Evolutionary conservation across 1,284 basidiomycete genomes (phyloP).

Genomic region (Anthracocystis walkeri): DNA sequence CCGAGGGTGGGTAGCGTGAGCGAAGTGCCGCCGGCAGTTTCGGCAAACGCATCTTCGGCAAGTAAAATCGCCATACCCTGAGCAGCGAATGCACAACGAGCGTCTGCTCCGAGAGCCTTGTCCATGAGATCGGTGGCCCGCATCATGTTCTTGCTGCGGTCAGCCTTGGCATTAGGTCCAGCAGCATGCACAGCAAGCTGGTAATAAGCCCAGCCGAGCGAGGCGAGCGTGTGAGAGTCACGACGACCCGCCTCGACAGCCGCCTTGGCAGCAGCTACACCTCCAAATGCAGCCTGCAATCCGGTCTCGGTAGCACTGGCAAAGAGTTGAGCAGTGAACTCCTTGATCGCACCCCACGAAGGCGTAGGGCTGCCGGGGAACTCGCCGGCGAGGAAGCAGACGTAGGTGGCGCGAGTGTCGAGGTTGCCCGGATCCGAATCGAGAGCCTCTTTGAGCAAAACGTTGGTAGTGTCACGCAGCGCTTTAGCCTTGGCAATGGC

Average conservation of each 20-base stretch:
- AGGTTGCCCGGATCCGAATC: conserved; percentile 63
- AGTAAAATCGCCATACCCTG: conserved; percentile 67
- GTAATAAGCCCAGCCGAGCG: conserved; percentile 68
- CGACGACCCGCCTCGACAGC: conserved; percentile 58
- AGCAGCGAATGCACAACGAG: conserved; percentile 64
- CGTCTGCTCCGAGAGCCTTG: conserved; percentile 61
- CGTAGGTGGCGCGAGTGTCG: conserved; percentile 64
- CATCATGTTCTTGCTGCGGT: conserved; percentile 62
- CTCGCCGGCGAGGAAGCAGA: conserved; percentile 67
- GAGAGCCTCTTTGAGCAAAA: conserved; percentile 64
- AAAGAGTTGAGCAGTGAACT: conserved; percentile 65
- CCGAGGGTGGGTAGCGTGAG: conserved; percentile 34
- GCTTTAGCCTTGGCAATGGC: conserved; percentile 32
- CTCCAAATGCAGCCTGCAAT: conserved; percentile 55
- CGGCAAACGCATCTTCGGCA: conserved; percentile 65
- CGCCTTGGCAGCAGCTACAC: conserved; percentile 50
- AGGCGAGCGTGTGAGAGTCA: conserved; percentile 61
- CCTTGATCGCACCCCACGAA: conserved; percentile 65
- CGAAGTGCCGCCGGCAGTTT: conserved; percentile 38
- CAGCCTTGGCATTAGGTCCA: conserved; percentile 55
- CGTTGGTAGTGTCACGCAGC: conserved; percentile 54
- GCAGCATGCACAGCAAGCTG: conserved; percentile 60
- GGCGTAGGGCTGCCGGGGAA: conserved; percentile 60
- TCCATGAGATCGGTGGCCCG: conserved; percentile 67
- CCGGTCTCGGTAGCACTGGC: conserved; percentile 41